Base-by-base conservation (phyloP, 257 asterid genomes). In the Lithospermum erythrorhizon region DNA sequence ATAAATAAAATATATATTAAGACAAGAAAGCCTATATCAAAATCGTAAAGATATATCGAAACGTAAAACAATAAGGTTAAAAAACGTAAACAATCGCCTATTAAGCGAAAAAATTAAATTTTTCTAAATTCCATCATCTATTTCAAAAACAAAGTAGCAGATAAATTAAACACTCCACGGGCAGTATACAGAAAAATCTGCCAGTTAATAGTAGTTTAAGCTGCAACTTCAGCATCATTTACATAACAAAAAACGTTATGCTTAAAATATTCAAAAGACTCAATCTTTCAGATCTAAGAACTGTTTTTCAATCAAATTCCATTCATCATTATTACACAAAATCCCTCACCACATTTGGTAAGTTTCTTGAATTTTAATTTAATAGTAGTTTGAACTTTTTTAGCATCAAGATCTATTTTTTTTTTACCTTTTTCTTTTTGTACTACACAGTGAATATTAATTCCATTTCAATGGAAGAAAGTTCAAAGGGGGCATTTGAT, bases 401-500 rank as follows among this genome's bases (percentile, higher is more conserved):
- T 30, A 22, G 47, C 55, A 47, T 18, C n/a, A 23, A 61, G n/a
- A 23, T 23, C 57, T 21, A 24, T 7, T 23, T 17, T 8, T 18
- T 17, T 16, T 22, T 7, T 20, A 24, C 7, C 17, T 24, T 7
- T 24, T 17, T 16, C 17, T 16, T n/a, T 22, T 22, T 16, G 8
- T 48, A 6, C 20, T 17, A 18, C 9, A 21, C 23, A 5, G 53
- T 45, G 19, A 13, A 63, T 30, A 21, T 18, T 22, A 35, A 55
- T 54, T 27, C 45, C n/a, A 21, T 1, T 8, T 35, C 61, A 53
- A 62, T 45, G 18, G 68, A 55, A 54, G 55, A 37, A 21, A 54
- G 21, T 9, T 18, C 61, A 0, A 9, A 53, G 16, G 60, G 20
- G 13, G 60, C 22, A 55, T 75, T 75, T 19, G 37, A 73, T 71